Base-by-base conservation (phyloP, 1,284 basidiomycete species). In the Puccinia coronata region DNA sequence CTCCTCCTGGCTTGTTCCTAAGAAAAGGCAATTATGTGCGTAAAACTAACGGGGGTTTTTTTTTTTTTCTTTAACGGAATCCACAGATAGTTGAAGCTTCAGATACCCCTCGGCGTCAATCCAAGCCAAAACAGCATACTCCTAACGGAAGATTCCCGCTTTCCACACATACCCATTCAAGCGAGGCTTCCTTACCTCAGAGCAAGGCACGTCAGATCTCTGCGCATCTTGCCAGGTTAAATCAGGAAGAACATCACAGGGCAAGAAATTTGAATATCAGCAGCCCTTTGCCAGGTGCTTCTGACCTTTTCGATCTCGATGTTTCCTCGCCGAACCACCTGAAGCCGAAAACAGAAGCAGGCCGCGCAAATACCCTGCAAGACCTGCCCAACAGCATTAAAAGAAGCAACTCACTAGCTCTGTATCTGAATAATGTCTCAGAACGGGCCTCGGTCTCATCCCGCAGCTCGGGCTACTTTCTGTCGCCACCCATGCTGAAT, bases 401-500 rank as follows among this genome's bases (percentile, higher is more conserved):
- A 53, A 2, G 3, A 16, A 36, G 39, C 9, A 36, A 65, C 20
- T 65, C 25, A 18, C 43, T 20, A n/a, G 23, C 39, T 63, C 34
- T n/a, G 18, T 14, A 63, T 63, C 34, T 28, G 3, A 69, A 69
- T 6, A 49, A 41, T 69, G 41, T 25, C 16, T 18, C 43, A 47
- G 65, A 16, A 43, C 25, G 34, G 65, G 41, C 11, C 23, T 4
- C 65, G 43, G 39, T 8, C 0, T 69, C 65, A 43, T 49, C 65
- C 20, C 41, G 41, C 2, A 49, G 39, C 20, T 69, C 65, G n/a
- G 5, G 43, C 47, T 47, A 23, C 20, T 51, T 71, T 49, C n/a
- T 71, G 34, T 53, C 47, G 11, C 47, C 76, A 25, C 43, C 76
- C 14, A 69, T 39, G 65, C 31, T 39, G 47, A 65, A 78, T 69